A percentile compares a stretch with the other conserved stretches of the same genome.
Conservation (phyloP, 2,329 filamentous ascomycete species). For the Hymenoscyphus albidus region DNA sequence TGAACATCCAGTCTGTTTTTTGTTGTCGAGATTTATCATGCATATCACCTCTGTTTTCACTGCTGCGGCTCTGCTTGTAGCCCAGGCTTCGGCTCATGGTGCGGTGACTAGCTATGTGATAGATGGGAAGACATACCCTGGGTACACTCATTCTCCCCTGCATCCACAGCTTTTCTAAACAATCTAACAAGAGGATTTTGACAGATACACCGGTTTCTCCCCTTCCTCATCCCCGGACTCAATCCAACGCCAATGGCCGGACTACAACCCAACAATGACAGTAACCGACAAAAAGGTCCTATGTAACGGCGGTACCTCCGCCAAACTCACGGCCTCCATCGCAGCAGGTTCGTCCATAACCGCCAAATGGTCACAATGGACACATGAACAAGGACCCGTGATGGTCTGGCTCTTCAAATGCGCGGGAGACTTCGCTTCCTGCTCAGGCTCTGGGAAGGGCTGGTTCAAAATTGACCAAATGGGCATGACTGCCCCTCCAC, state of each 20-base stretch:
- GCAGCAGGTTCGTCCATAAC: constrained; percentile 46
- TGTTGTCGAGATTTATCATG: constrained; percentile 30
- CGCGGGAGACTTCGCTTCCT: constrained; percentile 44
- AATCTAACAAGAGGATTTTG: not conserved
- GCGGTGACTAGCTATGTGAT: constrained; percentile 47
- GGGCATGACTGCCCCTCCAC: constrained; percentile 44
- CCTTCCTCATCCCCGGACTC: constrained; percentile 45
- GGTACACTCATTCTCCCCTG: constrained; percentile 32
- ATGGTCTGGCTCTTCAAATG: constrained; percentile 57
- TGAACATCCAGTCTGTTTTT: not conserved
- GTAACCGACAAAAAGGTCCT: constrained; percentile 48
- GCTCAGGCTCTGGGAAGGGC: constrained; percentile 48
- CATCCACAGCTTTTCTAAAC: not conserved
- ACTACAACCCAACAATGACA: constrained; percentile 52
- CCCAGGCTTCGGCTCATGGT: constrained; percentile 36
- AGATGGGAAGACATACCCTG: constrained; percentile 41
- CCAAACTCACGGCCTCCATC: constrained; percentile 43
- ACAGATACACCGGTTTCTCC: constrained; percentile 43
- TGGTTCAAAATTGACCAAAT: constrained; percentile 60
- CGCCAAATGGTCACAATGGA: constrained; percentile 54
- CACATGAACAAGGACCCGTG: constrained; percentile 54
- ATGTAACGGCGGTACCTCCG: constrained; percentile 52
- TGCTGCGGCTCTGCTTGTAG: constrained; percentile 32
- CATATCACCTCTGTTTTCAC: constrained; percentile 37
- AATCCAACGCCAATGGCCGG: constrained; percentile 56